Conservation (phyloP, 345 rosid genomes). For the Microcos paniculata region DNA sequence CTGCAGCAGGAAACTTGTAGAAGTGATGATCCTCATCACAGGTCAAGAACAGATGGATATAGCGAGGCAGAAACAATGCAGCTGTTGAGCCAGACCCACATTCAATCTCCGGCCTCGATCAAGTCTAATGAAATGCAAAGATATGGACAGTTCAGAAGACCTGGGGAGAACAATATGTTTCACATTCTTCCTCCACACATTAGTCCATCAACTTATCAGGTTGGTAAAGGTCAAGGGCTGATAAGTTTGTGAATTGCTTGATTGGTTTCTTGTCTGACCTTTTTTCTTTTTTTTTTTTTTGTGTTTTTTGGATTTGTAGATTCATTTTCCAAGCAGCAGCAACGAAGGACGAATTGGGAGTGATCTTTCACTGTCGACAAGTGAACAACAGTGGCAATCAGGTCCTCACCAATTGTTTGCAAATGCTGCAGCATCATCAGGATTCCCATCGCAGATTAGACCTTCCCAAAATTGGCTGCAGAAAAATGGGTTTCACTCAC, state of each 20-base stretch:
- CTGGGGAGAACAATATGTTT: constrained; percentile 31
- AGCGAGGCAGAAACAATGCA: constrained; percentile 49
- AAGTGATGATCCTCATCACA: constrained; percentile 14
- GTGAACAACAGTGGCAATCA: constrained; percentile 46
- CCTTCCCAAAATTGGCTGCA: constrained; percentile 65
- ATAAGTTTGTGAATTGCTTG: not conserved
- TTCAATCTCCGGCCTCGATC: constrained; percentile 44
- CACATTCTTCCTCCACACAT: constrained; percentile 39
- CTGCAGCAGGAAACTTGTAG: constrained; percentile 26
- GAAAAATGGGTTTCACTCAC: constrained; percentile 51
- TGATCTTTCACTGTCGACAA: constrained; percentile 55
- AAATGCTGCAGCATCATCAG: constrained; percentile 99
- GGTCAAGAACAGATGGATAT: constrained; percentile 26
- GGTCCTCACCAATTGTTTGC: constrained; percentile 56
- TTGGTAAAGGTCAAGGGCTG: too few species aligned
- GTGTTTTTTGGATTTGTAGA: not conserved
- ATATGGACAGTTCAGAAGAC: constrained; percentile 40
- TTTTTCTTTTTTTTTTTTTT: not conserved
- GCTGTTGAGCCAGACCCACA: constrained; percentile 56
- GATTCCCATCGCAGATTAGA: constrained; percentile 78
- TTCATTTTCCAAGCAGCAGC: constrained; percentile 52
- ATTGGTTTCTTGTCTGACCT: not conserved
- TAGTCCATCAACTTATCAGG: constrained; percentile 35
- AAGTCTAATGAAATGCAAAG: constrained; percentile 31
- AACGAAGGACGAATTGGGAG: constrained; percentile 54